Evolutionary conservation across 257 asterid species (phyloP).

Genomic region (Solanum acaule): DNA sequence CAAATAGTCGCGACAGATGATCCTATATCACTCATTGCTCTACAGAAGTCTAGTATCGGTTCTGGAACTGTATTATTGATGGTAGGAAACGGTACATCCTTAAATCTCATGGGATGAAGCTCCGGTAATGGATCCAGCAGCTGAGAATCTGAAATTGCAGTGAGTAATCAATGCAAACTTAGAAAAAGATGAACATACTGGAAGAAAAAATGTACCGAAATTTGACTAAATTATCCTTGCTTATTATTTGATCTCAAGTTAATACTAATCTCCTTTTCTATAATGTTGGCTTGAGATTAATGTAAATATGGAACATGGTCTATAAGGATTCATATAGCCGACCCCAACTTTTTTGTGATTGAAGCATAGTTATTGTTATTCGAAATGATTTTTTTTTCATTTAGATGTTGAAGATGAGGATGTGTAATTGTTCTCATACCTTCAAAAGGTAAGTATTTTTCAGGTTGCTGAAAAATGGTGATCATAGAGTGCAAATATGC

Average conservation of each 20-base stretch:
- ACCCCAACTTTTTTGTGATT: no score
- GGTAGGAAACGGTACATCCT: slow-evolving; percentile 13
- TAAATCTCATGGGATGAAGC: slow-evolving; percentile 16
- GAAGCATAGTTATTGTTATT: no score
- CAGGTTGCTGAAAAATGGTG: slow-evolving; percentile 11
- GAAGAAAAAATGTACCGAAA: background rate
- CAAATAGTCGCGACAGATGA: slow-evolving; percentile 34
- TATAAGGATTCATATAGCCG: no score
- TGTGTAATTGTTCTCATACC: background rate
- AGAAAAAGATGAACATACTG: background rate
- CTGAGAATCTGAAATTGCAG: slow-evolving; percentile 15
- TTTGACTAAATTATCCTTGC: no score
- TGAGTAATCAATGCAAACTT: background rate
- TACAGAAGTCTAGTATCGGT: slow-evolving; percentile 2
- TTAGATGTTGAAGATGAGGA: background rate
- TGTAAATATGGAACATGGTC: background rate
- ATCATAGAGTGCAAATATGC: slow-evolving; percentile 16
- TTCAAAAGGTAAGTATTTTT: slow-evolving; percentile 19
- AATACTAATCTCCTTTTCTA: no score
- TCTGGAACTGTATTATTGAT: background rate
- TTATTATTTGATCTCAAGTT: no score
- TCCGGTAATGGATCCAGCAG: slow-evolving; percentile 19
- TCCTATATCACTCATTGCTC: slow-evolving; percentile 6
- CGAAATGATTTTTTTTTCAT: background rate
- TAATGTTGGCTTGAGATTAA: no score